phyloP scores from a whole-genome alignment of 306 rosid species.

The Corylus heterophylla region DNA sequence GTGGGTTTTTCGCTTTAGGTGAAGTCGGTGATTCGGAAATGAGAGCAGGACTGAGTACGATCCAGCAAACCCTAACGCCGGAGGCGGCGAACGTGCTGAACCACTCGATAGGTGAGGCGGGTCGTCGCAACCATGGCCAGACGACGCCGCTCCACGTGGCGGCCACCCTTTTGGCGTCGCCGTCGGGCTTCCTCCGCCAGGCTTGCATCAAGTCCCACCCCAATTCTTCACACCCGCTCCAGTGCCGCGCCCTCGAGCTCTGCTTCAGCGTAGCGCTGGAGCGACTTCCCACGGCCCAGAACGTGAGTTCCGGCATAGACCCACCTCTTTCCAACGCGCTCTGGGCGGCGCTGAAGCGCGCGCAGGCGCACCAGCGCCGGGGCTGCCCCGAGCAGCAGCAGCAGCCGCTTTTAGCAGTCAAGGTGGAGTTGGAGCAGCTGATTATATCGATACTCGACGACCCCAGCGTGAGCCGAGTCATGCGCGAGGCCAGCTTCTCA shows the following conservation, averaged over 20 bases:
- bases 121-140: slow-evolving; percentile 89
- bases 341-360: slow-evolving; percentile 93
- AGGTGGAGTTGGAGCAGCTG: slow-evolving; percentile 89
- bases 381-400: slow-evolving; percentile 98
- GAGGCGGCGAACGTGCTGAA: slow-evolving; percentile 94
- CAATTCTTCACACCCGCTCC: slow-evolving; percentile 93
- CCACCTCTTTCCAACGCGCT: slow-evolving; percentile 94
- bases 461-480: slow-evolving; percentile 94
- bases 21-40: slow-evolving; percentile 41
- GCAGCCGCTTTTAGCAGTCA: slow-evolving; percentile 90
- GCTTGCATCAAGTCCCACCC: slow-evolving; percentile 97
- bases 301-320: slow-evolving; percentile 56
- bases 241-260: slow-evolving; percentile 93
- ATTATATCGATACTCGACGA: slow-evolving; percentile 94
- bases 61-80: slow-evolving; percentile 96
- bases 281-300: slow-evolving; percentile 86
- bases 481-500: slow-evolving; percentile 94
- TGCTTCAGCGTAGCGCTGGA: slow-evolving; percentile 95
- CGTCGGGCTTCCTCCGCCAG: slow-evolving; percentile 80
- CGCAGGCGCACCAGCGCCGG: slow-evolving; percentile 96
- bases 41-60: slow-evolving; percentile 96
- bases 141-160: slow-evolving; percentile 98
- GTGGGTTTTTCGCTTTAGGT: neutral
- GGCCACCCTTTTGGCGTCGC: slow-evolving; percentile 73
- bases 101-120: slow-evolving; percentile 89